Evolutionary conservation across 1,139 yeast species (phyloP), one percentile per base, ranked within the genome.

Genomic region (Pichia sp.): DNA sequence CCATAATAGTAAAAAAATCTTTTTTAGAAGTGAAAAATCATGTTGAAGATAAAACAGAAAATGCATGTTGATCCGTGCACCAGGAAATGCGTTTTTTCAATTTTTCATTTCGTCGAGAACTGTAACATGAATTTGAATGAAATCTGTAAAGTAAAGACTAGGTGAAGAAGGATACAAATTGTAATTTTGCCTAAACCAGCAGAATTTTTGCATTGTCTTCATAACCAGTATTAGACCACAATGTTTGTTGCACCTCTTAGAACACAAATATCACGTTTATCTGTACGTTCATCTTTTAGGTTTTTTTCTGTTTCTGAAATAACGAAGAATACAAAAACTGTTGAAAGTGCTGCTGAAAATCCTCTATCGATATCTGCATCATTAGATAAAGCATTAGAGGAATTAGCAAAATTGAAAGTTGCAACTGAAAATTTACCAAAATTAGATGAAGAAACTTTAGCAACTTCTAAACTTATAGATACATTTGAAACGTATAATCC

Each of bases 401-500:
- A 57, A 41, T 43, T 62, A 20, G 65, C 63, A 2, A 47, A 53
- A 15, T 40, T 60, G 27, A 60, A 60, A 45, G 16, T 59, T 8
- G 46, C 54, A n/a, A 25, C 47, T 25, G 47, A 45, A 9, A 35
- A 48, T n/a, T n/a, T 46, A 13, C 55, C 61, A 12, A 16, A 51
- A 37, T 44, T 49, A 22, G 53, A 50, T 38, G 51, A 53, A 41
- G 48, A 49, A 29, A 51, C 52, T 18, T 18, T 49, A 16, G 54
- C 54, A 20, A 56, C 61, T 12, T 51, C 61, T 12, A 45, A 53
- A 8, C 47, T 62, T 24, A 50, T 63, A 43, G 56, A 60, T 35
- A 53, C 64, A 7, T 64, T 69, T 55, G 56, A 64, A 24, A 39
- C 55, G 38, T 76, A 74, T 57, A 51, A 63, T 13, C 82, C 82